phyloP scores from a whole-genome alignment of 768 basidiomycete genomes.

The Termitomyces sp. region DNA sequence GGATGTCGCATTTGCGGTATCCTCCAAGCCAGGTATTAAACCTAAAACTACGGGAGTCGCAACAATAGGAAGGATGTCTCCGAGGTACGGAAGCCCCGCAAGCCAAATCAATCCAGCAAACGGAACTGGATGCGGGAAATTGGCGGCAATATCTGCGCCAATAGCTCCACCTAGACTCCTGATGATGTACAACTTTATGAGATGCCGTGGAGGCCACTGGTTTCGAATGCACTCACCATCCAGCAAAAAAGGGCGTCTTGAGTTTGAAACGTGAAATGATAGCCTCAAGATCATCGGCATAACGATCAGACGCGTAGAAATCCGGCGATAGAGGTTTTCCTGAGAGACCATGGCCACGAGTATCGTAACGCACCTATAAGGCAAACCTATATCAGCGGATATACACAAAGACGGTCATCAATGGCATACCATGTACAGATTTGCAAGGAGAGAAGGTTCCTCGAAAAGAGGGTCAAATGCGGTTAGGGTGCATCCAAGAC shows the following conservation, averaged over 20 bases:
- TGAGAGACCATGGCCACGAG: background rate
- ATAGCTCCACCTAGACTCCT: background rate
- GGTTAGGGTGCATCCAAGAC: conserved; percentile 5
- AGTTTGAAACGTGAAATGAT: background rate
- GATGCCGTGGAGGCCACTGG: background rate
- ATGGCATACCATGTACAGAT: conserved; percentile 5
- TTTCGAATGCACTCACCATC: background rate
- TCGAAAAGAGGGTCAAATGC: conserved; percentile 8
- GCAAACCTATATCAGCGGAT: background rate
- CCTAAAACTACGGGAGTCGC: background rate
- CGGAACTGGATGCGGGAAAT: background rate
- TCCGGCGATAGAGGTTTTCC: background rate
- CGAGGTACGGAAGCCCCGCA: background rate
- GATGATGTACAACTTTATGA: background rate
- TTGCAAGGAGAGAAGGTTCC: background rate
- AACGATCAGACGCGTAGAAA: background rate
- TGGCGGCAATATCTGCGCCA: background rate
- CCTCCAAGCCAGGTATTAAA: background rate
- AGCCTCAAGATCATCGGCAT: background rate
- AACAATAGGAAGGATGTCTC: background rate
- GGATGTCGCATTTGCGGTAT: background rate
- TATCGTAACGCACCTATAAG: background rate
- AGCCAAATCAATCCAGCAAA: background rate
- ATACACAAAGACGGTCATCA: background rate
- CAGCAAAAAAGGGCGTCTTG: background rate